Evolutionary conservation across 495 filamentous ascomycete genomes (phyloP), one percentile per base, ranked within the genome.

Genomic region (Tuber aestivum): DNA sequence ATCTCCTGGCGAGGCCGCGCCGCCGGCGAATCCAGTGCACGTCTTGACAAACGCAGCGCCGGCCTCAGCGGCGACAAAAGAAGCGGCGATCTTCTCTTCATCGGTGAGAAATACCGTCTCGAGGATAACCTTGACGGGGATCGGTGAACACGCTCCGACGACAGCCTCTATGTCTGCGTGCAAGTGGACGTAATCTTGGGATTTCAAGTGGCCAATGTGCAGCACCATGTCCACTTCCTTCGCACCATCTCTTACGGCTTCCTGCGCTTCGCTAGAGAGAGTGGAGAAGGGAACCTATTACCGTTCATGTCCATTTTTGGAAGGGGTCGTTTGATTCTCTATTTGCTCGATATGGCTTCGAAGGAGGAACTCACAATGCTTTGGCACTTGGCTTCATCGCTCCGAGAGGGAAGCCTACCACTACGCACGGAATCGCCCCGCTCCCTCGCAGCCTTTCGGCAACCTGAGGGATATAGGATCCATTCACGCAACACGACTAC

Each of bases 41-140:
- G 91, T 92, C 84, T 93, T 92, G 70, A 93, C 87, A 73, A 87
- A 92, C 76, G 90, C 87, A 48, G 88, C 91, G 9, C 86, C 87
- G 40, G 91, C 90, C 72, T 87, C 85, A 35, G 87, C 87, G 2
- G 86, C 85, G 65, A 92, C 85, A n/a, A 87, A 83, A 41, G 87
- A 87, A 18, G 86, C 90, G 18, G 89, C 89, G 69, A 92, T 86
- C 75, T 91, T 87, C 81, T 91, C 85, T 21, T 86, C 82, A 21
- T 78, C 81, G 10, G 85, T 83, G 23, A 93, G 85, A 77, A 89
- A 86, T 2, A 87, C 87, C 10, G 90, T 90, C 82, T 93, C 91
- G 65, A 93, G 81, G 74, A 92, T 93, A 69, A 90, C 87, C 82
- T 93, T 92, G 9, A 86, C 83, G 42, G 87, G 86, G 41, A 84